Evolutionary conservation across 2,329 filamentous ascomycete species (phyloP), one percentile per base, ranked within the genome.

Genomic region (Aulographum hederae): DNA sequence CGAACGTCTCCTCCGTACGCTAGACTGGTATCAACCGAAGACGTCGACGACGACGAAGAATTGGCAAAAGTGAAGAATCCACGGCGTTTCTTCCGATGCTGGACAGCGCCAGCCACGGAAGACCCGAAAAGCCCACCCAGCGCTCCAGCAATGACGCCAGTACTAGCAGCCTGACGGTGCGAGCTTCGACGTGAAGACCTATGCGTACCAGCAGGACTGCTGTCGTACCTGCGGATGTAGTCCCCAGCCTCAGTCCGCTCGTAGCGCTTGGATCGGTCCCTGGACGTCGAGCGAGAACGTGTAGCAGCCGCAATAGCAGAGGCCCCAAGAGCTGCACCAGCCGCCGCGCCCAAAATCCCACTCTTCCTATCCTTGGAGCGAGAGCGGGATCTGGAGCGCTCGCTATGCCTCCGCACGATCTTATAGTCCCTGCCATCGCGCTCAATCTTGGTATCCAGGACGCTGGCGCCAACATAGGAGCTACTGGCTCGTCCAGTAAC

Each of bases 31-130:
- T 63, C 57, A 8, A 34, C 25, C 10, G 26, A 28, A n/a, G 27
- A 29, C 0, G 54, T 54, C 4, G 59, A 62, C 3, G 53, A 56
- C 1, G 56, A 52, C 4, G 57, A 58, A 4, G 48, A 56, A 38
- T 63, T 63, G 30, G 54, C 53, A 38, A 64, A 62, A 27, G 44
- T 57, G 45, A 64, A 65, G 45, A 64, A 61, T 0, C 58, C 57
- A 30, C 48, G 54, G 39, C 53, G 53, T 36, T 52, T 54, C 41
- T 58, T 57, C 39, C 43, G 45, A 15, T 27, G 42, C 39, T n/a
- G 21, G n/a, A n/a, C 21, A 8, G 21, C 21, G 21, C 8, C 21
- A n/a, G 21, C 21, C 8, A 25, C 21, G 21, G n/a, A 25, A n/a
- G 21, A 20, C 47, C 45, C n/a, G 20, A 23, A 23, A n/a, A 23